Conservation (phyloP, 1,284 basidiomycete species). For the Boletus smithii region DNA sequence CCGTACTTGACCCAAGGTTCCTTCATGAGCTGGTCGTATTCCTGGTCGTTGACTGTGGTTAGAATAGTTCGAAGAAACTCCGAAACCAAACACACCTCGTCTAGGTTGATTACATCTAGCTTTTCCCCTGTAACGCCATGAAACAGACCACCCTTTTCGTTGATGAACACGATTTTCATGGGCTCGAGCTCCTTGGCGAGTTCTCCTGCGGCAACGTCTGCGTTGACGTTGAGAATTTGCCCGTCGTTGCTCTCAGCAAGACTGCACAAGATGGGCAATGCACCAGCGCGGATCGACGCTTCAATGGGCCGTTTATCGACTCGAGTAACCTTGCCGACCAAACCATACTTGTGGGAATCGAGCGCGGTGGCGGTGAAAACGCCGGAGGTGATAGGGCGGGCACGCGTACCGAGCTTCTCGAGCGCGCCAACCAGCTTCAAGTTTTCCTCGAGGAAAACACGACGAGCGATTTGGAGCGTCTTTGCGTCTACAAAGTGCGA, state of each 20-base stretch:
- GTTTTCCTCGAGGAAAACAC: constrained; percentile 96
- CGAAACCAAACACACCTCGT: constrained; percentile 63
- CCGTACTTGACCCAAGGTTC: constrained; percentile 99
- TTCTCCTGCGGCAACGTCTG: constrained; percentile 94
- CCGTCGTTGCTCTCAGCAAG: constrained; percentile 89
- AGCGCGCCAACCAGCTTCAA: constrained; percentile 87
- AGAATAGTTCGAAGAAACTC: constrained; percentile 3
- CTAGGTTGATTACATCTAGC: constrained; percentile 93
- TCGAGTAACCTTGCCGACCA: constrained; percentile 89
- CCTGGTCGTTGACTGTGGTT: constrained; percentile 43
- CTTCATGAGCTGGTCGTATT: constrained; percentile 96
- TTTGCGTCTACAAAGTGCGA: constrained; percentile 65
- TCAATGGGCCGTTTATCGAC: constrained; percentile 95
- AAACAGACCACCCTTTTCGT: constrained; percentile 97
- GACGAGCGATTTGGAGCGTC: constrained; percentile 87
- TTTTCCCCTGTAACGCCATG: constrained; percentile 96
- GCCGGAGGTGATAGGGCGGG: constrained; percentile 92
- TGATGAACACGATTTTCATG: constrained; percentile 98
- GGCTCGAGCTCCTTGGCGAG: constrained; percentile 95
- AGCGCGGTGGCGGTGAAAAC: constrained; percentile 95
- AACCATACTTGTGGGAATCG: constrained; percentile 90
- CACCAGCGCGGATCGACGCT: constrained; percentile 90
- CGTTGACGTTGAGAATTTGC: constrained; percentile 96
- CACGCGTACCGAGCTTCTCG: constrained; percentile 89
- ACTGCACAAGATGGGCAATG: constrained; percentile 89